A percentile compares a stretch with the other conserved stretches of the same genome.
Conservation (phyloP, 2,329 filamentous ascomycete genomes). For the Alternaria burnsii region DNA sequence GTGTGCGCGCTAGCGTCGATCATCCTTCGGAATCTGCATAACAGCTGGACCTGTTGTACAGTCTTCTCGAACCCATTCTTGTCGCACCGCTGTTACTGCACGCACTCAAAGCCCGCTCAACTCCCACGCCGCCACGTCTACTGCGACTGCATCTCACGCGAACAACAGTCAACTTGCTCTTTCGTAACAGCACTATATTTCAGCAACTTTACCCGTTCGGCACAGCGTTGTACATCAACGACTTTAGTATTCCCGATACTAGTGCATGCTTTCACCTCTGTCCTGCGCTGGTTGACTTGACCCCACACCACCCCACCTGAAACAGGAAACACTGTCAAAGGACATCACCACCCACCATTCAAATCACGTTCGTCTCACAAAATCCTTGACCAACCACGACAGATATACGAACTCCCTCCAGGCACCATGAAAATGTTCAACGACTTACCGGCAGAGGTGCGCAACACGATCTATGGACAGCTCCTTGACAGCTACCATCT, state of each 20-base stretch:
- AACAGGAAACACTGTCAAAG: neutral
- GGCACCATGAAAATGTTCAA: constrained; percentile 19
- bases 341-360: neutral
- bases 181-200: neutral
- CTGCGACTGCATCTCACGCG: neutral
- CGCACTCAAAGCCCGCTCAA: constrained; percentile 2
- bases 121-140: neutral
- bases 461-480: constrained; percentile 28
- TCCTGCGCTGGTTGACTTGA: neutral
- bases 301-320: neutral
- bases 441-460: constrained; percentile 29
- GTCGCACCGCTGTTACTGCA: neutral
- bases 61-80: constrained; percentile 2
- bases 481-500: constrained; percentile 10
- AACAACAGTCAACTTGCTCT: neutral
- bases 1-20: constrained; percentile 16
- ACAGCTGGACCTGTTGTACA: neutral
- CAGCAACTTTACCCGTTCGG: neutral
- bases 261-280: constrained; percentile 11
- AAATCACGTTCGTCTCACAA: neutral
- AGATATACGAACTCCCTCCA: neutral
- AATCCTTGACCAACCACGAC: neutral
- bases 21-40: constrained; percentile 12
- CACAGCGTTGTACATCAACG: neutral
- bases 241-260: constrained; percentile 1